A percentile compares a stretch with the other conserved stretches of the same genome.
Evolutionary conservation across 441 rosid genomes (phyloP).

Genomic region (Populus trichocarpa): DNA sequence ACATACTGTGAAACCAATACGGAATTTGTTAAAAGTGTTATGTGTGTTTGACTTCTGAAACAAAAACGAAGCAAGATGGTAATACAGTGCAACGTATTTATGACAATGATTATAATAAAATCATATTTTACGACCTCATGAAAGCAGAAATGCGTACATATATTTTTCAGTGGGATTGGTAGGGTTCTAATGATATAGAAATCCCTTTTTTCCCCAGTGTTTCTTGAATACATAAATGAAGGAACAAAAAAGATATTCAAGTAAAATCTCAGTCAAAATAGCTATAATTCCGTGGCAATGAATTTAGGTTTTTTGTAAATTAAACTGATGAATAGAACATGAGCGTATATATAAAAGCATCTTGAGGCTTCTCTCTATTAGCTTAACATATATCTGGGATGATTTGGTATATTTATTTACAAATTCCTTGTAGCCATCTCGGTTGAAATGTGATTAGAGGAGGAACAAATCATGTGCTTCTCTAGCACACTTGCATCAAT

Average conservation of each 20-base stretch:
- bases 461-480: conserved; percentile 21
- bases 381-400: not conserved
- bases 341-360: too few species aligned
- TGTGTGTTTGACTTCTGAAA: not conserved
- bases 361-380: too few species aligned
- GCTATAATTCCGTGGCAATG: not conserved
- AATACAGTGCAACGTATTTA: too few species aligned
- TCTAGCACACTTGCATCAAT: conserved; percentile 15
- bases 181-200: not conserved
- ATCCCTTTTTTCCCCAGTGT: not conserved
- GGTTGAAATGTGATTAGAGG: not conserved
- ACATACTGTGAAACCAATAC: not conserved
- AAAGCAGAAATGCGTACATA: not conserved
- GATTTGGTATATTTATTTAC: not conserved
- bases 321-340: too few species aligned
- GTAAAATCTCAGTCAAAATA: too few species aligned
- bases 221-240: not conserved
- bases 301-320: too few species aligned
- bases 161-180: not conserved
- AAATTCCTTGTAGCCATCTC: not conserved
- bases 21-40: not conserved
- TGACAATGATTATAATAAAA: not conserved
- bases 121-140: too few species aligned
- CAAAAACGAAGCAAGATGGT: not conserved
- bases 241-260: not conserved